These are phyloP conservation scores for Tylopilus orsonianus DNA, from an alignment of 1,284 basidiomycete species.

Conservation along the genomic window DNA sequence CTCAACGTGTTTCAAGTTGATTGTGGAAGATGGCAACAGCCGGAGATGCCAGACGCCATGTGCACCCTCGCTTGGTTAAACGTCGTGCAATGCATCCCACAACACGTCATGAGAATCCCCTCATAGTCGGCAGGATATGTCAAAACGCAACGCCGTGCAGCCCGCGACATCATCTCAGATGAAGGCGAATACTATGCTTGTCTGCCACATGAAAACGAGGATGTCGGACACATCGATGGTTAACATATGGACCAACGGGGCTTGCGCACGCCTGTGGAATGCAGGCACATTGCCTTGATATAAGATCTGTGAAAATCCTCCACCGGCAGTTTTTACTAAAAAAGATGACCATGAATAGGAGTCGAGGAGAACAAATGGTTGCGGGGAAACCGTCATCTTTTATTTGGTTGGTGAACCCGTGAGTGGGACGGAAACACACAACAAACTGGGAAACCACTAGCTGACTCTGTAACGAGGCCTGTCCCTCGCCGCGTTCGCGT, in stretches of 20 bases:
- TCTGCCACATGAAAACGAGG: slow-evolving; percentile 28
- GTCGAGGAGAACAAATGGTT: slow-evolving; percentile 7
- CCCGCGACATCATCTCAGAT: slow-evolving; percentile 7
- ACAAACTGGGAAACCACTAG: slow-evolving; percentile 19
- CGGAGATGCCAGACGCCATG: neutral
- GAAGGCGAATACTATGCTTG: slow-evolving; percentile 3
- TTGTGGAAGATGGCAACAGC: slow-evolving; percentile 5
- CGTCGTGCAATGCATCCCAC: slow-evolving; percentile 7
- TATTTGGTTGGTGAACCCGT: slow-evolving; percentile 10
- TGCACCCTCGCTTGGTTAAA: slow-evolving; percentile 1
- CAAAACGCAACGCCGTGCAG: neutral
- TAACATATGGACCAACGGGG: slow-evolving; percentile 15
- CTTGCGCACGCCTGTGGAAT: slow-evolving; percentile 11
- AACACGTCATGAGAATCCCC: slow-evolving; percentile 2
- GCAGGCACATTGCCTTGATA: slow-evolving; percentile 22
- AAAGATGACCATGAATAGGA: slow-evolving; percentile 11
- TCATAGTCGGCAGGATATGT: slow-evolving; percentile 3
- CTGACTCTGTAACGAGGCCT: slow-evolving; percentile 20
- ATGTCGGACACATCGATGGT: slow-evolving; percentile 10
- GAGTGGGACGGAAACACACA: slow-evolving; percentile 3
- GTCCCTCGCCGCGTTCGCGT: slow-evolving; percentile 42
- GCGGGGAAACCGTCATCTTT: slow-evolving; percentile 1
- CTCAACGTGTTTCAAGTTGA: slow-evolving; percentile 13
- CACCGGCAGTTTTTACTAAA: slow-evolving; percentile 13
- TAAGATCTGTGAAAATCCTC: slow-evolving; percentile 18